Evolutionary conservation across 352 stramenopile species (phyloP).

Genomic region (Phytopythium montanum): DNA sequence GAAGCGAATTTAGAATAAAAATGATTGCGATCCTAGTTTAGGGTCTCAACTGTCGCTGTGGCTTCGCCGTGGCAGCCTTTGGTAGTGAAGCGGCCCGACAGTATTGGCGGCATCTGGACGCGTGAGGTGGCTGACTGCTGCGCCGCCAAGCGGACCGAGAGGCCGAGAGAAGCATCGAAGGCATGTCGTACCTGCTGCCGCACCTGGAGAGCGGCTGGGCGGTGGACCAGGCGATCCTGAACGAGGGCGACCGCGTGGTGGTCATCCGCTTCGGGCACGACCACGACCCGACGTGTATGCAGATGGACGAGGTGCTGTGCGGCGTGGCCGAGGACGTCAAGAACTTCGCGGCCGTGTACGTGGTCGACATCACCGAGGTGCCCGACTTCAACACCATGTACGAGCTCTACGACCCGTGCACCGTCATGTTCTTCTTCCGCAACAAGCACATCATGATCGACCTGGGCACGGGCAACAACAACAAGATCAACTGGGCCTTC

Average conservation of each 20-base stretch:
- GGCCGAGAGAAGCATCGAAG: neutral
- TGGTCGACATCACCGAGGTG: constrained; percentile 93
- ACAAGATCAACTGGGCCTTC: constrained; percentile 99
- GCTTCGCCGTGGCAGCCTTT: no score
- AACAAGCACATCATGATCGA: constrained; percentile 99
- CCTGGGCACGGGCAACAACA: constrained; percentile 99
- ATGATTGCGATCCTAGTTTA: no score
- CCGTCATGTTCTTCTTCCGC: constrained; percentile 99
- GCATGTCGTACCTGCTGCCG: constrained; percentile 97
- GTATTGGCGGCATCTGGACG: no score
- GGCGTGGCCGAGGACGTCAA: constrained; percentile 98
- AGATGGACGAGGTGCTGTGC: constrained; percentile 97
- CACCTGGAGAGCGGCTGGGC: constrained; percentile 97
- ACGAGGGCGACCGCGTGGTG: constrained; percentile 97
- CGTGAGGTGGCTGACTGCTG: neutral
- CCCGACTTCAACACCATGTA: constrained; percentile 99
- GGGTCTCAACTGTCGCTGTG: no score
- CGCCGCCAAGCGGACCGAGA: neutral
- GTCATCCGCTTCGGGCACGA: constrained; percentile 99
- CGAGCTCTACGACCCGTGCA: constrained; percentile 99
- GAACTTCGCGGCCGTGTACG: constrained; percentile 99
- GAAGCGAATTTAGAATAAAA: no score
- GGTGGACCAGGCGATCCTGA: constrained; percentile 99
- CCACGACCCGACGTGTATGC: constrained; percentile 97
- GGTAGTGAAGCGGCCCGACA: no score